These are phyloP conservation scores for Parietaria judaica DNA, from an alignment of 306 rosid species.

Conservation along the genomic window DNA sequence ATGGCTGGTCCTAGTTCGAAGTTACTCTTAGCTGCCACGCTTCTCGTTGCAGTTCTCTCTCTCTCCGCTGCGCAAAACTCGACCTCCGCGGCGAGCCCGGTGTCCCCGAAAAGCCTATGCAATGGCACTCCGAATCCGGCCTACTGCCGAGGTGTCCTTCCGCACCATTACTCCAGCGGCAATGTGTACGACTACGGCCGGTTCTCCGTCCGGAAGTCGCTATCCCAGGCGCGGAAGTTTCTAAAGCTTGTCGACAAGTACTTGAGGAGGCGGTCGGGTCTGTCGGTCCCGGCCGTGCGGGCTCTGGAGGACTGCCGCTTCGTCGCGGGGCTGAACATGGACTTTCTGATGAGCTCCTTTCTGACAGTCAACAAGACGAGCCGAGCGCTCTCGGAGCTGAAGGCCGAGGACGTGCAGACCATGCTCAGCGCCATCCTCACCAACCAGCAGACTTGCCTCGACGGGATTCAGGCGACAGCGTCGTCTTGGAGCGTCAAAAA, in stretches of 20 bases:
- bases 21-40: constrained; percentile 13
- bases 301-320: constrained; percentile 64
- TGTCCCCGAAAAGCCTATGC: constrained; percentile 40
- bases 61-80: constrained; percentile 8
- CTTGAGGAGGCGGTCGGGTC: constrained; percentile 21
- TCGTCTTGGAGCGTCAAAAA: constrained; percentile 49
- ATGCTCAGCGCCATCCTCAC: constrained; percentile 65
- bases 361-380: constrained; percentile 38
- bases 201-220: constrained; percentile 44
- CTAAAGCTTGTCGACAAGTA: constrained; percentile 31
- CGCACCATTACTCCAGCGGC: constrained; percentile 31
- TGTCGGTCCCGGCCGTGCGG: constrained; percentile 43
- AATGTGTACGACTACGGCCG: constrained; percentile 60
- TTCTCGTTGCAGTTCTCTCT: constrained; percentile 22
- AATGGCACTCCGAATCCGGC: constrained; percentile 64
- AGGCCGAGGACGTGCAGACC: constrained; percentile 62
- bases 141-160: constrained; percentile 62
- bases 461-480: constrained; percentile 63
- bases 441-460: constrained; percentile 73
- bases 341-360: constrained; percentile 44
- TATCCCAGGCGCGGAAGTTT: constrained; percentile 56
- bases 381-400: constrained; percentile 23
- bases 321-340: constrained; percentile 55
- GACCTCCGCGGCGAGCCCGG: constrained; percentile 22
- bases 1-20: neutral